Conservation (phyloP, 495 filamentous ascomycete species). For the Hapsidospora chrysogenum region DNA sequence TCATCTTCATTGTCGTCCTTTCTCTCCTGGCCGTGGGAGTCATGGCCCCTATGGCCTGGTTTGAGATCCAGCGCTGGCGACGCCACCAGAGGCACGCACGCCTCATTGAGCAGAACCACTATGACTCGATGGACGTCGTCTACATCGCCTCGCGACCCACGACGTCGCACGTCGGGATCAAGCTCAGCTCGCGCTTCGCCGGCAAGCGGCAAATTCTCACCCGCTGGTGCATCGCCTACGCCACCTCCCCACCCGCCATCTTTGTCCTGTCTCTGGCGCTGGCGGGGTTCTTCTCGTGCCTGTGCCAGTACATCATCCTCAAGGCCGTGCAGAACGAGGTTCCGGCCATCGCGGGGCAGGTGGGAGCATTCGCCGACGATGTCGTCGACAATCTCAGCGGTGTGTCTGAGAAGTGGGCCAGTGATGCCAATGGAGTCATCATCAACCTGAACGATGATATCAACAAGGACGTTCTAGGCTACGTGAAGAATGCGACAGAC, state of each 20-base stretch:
- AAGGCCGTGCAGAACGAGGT: slow-evolving; percentile 54
- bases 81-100: slow-evolving; percentile 50
- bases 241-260: slow-evolving; percentile 67
- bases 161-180: slow-evolving; percentile 53
- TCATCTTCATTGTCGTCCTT: slow-evolving; percentile 57
- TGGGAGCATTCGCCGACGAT: slow-evolving; percentile 66
- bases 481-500: slow-evolving; percentile 66
- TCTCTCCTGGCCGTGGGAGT: slow-evolving; percentile 50
- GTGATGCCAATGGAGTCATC: slow-evolving; percentile 59
- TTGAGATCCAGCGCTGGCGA: slow-evolving; percentile 67
- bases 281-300: slow-evolving; percentile 68
- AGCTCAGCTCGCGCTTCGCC: slow-evolving; percentile 49
- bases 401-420: slow-evolving; percentile 62
- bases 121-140: slow-evolving; percentile 74
- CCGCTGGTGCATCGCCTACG: slow-evolving; percentile 78
- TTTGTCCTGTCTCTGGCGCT: slow-evolving; percentile 76
- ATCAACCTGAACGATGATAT: slow-evolving; percentile 47
- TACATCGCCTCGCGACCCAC: slow-evolving; percentile 73
- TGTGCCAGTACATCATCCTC: slow-evolving; percentile 73
- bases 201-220: slow-evolving; percentile 51
- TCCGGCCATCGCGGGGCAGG: slow-evolving; percentile 56
- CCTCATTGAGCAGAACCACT: slow-evolving; percentile 44
- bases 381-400: slow-evolving; percentile 57
- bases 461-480: slow-evolving; percentile 73
- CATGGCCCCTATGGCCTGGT: slow-evolving; percentile 59